Percentiles rank a stretch among this genome's conserved stretches.
Evolutionary conservation across 768 basidiomycete species (phyloP).

Genomic region (Ephemerocybe angulata): DNA sequence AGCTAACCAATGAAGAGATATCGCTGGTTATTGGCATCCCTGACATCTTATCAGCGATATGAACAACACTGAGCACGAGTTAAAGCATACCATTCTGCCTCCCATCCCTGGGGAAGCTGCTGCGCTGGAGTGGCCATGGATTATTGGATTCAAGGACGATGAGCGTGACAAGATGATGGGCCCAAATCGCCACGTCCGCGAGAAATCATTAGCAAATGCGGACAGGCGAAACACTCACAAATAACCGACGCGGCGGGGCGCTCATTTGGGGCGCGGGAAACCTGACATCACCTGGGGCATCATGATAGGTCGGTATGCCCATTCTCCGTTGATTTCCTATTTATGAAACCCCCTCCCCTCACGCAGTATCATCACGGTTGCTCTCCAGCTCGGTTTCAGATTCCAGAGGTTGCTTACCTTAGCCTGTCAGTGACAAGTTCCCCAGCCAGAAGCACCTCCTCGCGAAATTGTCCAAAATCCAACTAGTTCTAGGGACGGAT

Average conservation of each 20-base stretch:
- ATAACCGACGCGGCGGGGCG: constrained; percentile 1
- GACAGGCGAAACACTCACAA: constrained; percentile 17
- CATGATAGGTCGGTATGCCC: no score
- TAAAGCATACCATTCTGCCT: constrained; percentile 76
- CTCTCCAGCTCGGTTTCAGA: no score
- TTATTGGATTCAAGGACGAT: constrained; percentile 15
- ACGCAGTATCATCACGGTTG: no score
- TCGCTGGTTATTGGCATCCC: constrained; percentile 77
- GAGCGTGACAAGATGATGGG: constrained; percentile 11
- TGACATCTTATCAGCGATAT: constrained; percentile 28
- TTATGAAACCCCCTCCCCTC: no score
- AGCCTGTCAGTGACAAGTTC: no score
- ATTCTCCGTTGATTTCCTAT: no score
- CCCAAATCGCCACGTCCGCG: constrained; percentile 28
- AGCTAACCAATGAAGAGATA: constrained; percentile 85
- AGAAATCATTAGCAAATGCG: constrained; percentile 23
- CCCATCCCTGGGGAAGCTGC: constrained; percentile 89
- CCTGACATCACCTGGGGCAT: not conserved
- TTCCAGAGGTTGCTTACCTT: no score
- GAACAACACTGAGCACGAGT: not conserved
- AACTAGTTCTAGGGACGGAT: no score
- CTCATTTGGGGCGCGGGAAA: constrained; percentile 1
- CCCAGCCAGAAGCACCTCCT: no score
- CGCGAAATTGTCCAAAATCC: no score
- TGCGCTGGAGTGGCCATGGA: constrained; percentile 52